Evolutionary conservation across 495 filamentous ascomycete genomes (phyloP), one percentile per base, ranked within the genome.

Genomic region (Thermothielavioides terrestris): DNA sequence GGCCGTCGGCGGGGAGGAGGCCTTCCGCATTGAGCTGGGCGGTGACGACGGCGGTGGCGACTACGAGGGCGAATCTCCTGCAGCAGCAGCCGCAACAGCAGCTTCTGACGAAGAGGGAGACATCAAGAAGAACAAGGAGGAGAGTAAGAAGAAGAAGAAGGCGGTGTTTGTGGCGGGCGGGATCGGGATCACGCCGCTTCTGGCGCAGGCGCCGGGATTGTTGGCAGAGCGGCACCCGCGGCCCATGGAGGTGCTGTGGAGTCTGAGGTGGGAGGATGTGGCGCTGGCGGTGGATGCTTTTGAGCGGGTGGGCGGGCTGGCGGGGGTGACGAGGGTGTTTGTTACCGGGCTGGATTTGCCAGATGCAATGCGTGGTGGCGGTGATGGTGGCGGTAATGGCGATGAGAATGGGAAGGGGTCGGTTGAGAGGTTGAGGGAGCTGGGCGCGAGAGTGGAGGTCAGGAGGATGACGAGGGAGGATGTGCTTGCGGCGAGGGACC

Each of bases 151-250:
- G 25, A 8, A 15, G 22, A 63, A 45, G 41, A 52, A 55, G 50
- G 49, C 48, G 10, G 69, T 76, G 3, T 89, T 86, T 57, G 65
- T 90, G 6, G 85, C 85, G 35, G 85, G 80, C 1, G 88, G 88
- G 1, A 84, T 94, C 14, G 88, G 87, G 2, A 86, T 91, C 53
- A 94, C 86, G 30, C 87, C 86, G 3, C 52, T 91, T 9, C 71
- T 91, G 25, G 77, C 81, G 4, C 83, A 88, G 49, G 68, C 81
- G 17, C 58, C 68, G 9, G 45, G 32, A 26, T 0, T 46, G 31
- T 2, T 61, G 61, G 10, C 28, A 26, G 53, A 82, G 12, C 59
- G 78, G 2, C n/a, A 11, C 18, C 20, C 49, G 52, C 71, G n/a
- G 55, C 48, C 20, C 60, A 52, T 88, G 35, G 61, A 61, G 30